phyloP scores from a whole-genome alignment of 2,329 filamentous ascomycete genomes.

The Sordariomycetes sp. region DNA sequence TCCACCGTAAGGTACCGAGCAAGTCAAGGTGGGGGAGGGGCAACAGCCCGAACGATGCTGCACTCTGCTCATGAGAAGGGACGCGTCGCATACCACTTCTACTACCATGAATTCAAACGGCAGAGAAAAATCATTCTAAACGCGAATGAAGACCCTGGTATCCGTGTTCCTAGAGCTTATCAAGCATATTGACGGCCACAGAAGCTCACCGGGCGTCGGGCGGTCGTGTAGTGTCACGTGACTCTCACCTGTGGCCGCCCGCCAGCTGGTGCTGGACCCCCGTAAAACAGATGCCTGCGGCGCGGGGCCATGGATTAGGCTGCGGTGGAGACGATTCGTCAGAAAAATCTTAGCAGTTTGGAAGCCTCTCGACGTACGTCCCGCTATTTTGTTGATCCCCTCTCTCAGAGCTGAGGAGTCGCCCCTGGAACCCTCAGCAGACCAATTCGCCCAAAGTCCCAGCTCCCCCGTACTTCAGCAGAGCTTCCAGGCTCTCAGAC shows the following conservation, averaged over 20 bases:
- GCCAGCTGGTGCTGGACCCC: neutral
- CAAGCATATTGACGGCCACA: too few species aligned
- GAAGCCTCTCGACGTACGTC: neutral
- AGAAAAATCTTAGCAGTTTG: slow-evolving; percentile 1
- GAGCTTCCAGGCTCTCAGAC: slow-evolving; percentile 3
- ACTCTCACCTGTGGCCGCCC: neutral
- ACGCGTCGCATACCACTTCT: neutral
- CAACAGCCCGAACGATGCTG: neutral
- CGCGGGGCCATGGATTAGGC: neutral
- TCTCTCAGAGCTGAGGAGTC: neutral
- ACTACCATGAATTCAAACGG: neutral
- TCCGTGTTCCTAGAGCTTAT: too few species aligned
- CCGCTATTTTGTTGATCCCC: neutral
- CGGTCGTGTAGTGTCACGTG: neutral
- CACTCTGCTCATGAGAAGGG: neutral
- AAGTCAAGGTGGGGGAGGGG: neutral
- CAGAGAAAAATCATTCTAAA: too few species aligned
- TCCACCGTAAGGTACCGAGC: neutral
- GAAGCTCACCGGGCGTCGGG: neutral
- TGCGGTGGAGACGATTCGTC: neutral
- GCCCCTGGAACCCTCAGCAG: neutral
- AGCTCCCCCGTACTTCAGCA: neutral
- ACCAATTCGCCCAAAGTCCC: neutral
- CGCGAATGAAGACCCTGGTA: too few species aligned
- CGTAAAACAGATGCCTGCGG: neutral